These are phyloP conservation scores for Camelina neglecta DNA, from an alignment of 345 rosid species.

Conservation along the genomic window DNA sequence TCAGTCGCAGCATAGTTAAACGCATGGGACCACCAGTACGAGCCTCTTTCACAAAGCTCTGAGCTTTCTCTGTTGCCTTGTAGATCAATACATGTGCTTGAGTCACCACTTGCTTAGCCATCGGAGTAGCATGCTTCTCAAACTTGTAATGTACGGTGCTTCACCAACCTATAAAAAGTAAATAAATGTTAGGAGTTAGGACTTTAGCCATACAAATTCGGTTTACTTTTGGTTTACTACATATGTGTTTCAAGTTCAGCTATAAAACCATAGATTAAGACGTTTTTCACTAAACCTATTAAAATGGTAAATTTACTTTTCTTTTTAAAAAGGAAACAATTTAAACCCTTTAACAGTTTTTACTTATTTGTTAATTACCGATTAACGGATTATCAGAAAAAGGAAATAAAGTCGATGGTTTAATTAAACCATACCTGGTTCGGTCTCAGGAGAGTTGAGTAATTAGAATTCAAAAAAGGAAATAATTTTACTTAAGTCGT, in stretches of 20 bases:
- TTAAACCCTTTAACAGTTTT: too few relatives aligned
- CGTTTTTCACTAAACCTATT: too few relatives aligned
- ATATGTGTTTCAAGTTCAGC: too few relatives aligned
- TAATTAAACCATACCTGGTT: background rate
- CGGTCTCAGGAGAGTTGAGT: background rate
- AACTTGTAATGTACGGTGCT: conserved; percentile 52
- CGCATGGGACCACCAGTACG: conserved; percentile 64
- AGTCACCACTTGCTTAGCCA: conserved; percentile 58
- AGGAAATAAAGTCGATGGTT: background rate
- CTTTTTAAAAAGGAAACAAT: too few relatives aligned
- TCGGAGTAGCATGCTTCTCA: conserved; percentile 71
- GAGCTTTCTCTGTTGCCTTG: conserved; percentile 54
- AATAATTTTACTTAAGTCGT: background rate
- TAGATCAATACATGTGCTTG: conserved; percentile 50
- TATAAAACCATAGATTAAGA: too few relatives aligned
- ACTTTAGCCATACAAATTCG: background rate
- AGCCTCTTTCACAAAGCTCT: conserved; percentile 57
- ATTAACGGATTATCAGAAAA: too few relatives aligned
- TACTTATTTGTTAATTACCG: too few relatives aligned
- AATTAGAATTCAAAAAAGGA: background rate
- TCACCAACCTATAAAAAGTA: conserved; percentile 62
- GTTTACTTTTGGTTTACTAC: too few relatives aligned
- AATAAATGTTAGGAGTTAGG: background rate
- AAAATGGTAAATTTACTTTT: too few relatives aligned
- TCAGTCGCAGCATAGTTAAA: conserved; percentile 53